These are phyloP conservation scores for Phytophthora fragariae DNA, from an alignment of 352 stramenopile genomes.

Conservation along the genomic window DNA sequence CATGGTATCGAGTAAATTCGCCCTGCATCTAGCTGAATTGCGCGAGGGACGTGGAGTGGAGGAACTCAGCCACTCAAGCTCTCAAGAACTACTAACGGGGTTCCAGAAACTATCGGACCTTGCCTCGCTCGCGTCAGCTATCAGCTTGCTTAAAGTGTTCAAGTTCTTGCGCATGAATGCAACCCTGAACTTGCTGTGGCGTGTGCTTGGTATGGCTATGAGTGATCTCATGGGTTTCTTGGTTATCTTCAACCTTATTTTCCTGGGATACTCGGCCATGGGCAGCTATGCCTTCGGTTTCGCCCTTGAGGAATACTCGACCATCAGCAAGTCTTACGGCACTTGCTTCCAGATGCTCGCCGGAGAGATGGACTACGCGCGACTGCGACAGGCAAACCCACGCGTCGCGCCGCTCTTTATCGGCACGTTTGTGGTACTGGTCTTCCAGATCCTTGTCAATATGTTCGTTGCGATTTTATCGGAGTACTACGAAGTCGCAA, in stretches of 20 bases:
- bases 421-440: constrained; percentile 85
- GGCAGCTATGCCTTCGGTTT: constrained; percentile 87
- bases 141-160: constrained; percentile 90
- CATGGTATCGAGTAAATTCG: constrained; percentile 61
- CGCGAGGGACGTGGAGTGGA: constrained; percentile 47
- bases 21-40: constrained; percentile 50
- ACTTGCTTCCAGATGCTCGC: constrained; percentile 91
- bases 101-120: constrained; percentile 85
- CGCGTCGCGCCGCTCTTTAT: constrained; percentile 84
- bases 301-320: constrained; percentile 84
- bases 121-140: constrained; percentile 72
- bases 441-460: constrained; percentile 90
- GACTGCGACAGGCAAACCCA: constrained; percentile 82
- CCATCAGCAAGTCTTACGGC: constrained; percentile 80
- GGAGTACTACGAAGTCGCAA: constrained; percentile 88
- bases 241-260: constrained; percentile 91
- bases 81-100: constrained; percentile 67
- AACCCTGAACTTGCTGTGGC: constrained; percentile 88
- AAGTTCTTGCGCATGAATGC: constrained; percentile 93
- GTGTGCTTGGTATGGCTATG: constrained; percentile 84
- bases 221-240: constrained; percentile 89
- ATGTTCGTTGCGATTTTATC: constrained; percentile 92
- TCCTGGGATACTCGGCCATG: constrained; percentile 87
- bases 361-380: constrained; percentile 83
- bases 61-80: constrained; percentile 67